A percentile compares a stretch with the other conserved stretches of the same genome.
These are phyloP conservation scores for Leucaena leucocephala DNA, from an alignment of 306 rosid species.

Conservation along the genomic window DNA sequence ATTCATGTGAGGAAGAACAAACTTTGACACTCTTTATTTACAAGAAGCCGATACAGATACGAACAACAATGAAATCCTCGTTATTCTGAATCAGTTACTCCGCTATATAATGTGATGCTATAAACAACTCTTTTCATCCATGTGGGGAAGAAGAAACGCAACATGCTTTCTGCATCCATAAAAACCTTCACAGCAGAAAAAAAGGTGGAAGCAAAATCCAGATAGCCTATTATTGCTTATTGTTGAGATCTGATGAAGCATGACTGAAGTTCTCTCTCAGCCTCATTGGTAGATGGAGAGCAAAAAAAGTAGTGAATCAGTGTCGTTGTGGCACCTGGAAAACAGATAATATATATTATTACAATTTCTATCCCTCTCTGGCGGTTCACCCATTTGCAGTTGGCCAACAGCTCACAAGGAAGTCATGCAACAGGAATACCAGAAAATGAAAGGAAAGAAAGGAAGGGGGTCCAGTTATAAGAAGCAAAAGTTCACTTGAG, in stretches of 20 bases:
- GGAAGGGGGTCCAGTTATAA: not conserved
- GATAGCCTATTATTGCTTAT: constrained; percentile 35
- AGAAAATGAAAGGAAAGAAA: not conserved
- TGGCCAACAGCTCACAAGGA: constrained; percentile 8
- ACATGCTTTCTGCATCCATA: constrained; percentile 38
- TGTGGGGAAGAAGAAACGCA: constrained; percentile 36
- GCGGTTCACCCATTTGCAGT: constrained; percentile 24
- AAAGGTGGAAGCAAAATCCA: constrained; percentile 35
- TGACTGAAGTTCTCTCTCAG: constrained; percentile 42
- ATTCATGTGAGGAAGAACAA: constrained; percentile 9
- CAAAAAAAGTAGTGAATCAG: constrained; percentile 39
- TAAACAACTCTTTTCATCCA: constrained; percentile 49
- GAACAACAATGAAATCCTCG: constrained; percentile 23
- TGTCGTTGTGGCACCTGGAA: constrained; percentile 56
- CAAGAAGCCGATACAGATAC: constrained; percentile 18
- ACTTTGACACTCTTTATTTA: constrained; percentile 11
- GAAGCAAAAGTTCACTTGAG: constrained; percentile 22
- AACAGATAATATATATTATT: not conserved
- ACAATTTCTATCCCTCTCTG: not conserved
- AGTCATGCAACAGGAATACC: constrained; percentile 23
- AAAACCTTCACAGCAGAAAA: constrained; percentile 50
- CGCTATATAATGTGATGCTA: constrained; percentile 37
- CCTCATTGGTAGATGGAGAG: constrained; percentile 37
- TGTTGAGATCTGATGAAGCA: constrained; percentile 32
- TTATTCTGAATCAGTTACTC: constrained; percentile 45